Conservation (phyloP, 306 rosid species). For the Quercus parvula region DNA sequence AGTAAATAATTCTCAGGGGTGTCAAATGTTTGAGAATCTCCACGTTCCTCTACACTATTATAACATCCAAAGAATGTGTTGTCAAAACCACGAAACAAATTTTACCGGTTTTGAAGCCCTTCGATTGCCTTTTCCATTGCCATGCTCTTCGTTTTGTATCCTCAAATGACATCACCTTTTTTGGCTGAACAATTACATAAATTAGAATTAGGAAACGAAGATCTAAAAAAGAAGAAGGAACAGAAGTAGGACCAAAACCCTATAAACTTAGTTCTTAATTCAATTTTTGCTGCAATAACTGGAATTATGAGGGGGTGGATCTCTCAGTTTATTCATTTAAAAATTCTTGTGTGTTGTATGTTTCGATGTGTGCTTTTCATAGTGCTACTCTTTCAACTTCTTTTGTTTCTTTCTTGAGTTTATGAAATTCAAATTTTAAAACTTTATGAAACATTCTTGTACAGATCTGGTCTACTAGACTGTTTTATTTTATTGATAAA, state of each 20-base stretch:
- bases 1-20: conserved; percentile 34
- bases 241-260: background rate
- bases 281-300: too few relatives aligned
- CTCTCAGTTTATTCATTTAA: too few relatives aligned
- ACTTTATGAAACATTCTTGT: too few relatives aligned
- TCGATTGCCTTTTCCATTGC: conserved; percentile 98
- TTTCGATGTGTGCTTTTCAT: too few relatives aligned
- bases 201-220: conserved; percentile 12
- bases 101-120: conserved; percentile 94
- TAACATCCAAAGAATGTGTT: conserved; percentile 36
- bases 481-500: too few relatives aligned
- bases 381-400: too few relatives aligned
- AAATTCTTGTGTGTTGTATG: too few relatives aligned
- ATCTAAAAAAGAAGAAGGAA: background rate
- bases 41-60: conserved; percentile 42
- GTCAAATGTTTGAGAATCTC: conserved; percentile 29
- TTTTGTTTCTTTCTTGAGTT: too few relatives aligned
- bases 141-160: conserved; percentile 90
- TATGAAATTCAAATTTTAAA: too few relatives aligned
- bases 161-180: conserved; percentile 83
- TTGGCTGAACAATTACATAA: conserved; percentile 62
- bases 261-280: background rate
- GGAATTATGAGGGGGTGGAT: too few relatives aligned
- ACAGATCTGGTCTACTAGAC: too few relatives aligned
- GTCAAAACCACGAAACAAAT: conserved; percentile 27